Base-by-base conservation (phyloP, 2,329 filamentous ascomycete species). In the Mycosphaerella arachidis region DNA sequence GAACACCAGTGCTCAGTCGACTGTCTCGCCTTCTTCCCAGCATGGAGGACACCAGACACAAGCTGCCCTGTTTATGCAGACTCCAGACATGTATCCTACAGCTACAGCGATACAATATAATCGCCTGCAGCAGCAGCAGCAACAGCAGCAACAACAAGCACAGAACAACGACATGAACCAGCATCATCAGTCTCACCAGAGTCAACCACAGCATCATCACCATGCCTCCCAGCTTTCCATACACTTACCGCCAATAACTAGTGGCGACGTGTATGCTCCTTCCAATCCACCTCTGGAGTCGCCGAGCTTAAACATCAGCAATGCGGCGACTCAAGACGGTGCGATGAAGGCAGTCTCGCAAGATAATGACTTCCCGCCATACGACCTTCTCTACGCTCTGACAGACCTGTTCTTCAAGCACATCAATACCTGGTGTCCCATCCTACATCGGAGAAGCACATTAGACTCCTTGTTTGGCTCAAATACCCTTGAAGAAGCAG, bases 381-480 rank as follows among this genome's bases (percentile, higher is more conserved):
- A 85, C 62, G 84, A 86, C 63, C 75, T 86, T 12, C 71, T 86
- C 3, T 86, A 85, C 61, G 82, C 80, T 2, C 73, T 86, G 1
- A 82, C 84, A 16, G 83, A 86, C 61, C 74, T 86, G 7, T 86
- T 84, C 71, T 86, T 86, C 75, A 85, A 84, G 66, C 83, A 86
- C 68, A 82, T 84, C 69, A 86, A 86, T 65, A 83, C 84, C 0
- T 86, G 84, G 84, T 96, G 91, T 71, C 92, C 92, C 0, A 94
- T 96, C 27, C 79, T 96, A n/a, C 91, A 96, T 74, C 85, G 91
- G 24, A 86, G 90, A 69, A 86, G 88, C 4, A 96, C 91, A 0
- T 75, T 96, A 8, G 69, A 96, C 67, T 86, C 86, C 0, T 80
- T 96, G 0, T 96, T 96, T 67, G 91, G 91, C 0, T 84, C 87